Evolutionary conservation across 2,329 filamentous ascomycete genomes (phyloP).

Genomic region (Rutstroemia sp.): DNA sequence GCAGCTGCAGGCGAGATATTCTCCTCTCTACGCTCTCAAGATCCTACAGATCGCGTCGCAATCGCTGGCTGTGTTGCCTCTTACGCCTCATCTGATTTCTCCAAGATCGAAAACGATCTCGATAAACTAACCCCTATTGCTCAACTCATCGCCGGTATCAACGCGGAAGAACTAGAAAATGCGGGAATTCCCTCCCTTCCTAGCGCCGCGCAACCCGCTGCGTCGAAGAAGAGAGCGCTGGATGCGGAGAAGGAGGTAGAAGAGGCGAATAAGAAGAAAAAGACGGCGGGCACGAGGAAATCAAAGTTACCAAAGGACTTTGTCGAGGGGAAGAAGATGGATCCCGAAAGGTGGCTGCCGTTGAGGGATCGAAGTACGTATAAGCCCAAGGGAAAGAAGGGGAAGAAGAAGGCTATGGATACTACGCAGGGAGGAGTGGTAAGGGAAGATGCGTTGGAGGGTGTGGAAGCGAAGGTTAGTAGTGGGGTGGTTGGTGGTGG

Average conservation of each 20-base stretch:
- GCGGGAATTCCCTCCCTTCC: slow-evolving; percentile 53
- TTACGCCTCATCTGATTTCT: slow-evolving; percentile 54
- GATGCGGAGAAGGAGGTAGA: slow-evolving; percentile 46
- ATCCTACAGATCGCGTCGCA: slow-evolving; percentile 61
- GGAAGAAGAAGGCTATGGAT: slow-evolving; percentile 72
- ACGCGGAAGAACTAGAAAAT: slow-evolving; percentile 55
- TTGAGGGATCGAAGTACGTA: slow-evolving; percentile 84
- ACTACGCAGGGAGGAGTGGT: slow-evolving; percentile 81
- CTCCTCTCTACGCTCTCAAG: slow-evolving; percentile 56
- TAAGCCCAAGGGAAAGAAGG: slow-evolving; percentile 85
- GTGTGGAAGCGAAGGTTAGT: slow-evolving; percentile 55
- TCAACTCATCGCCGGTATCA: slow-evolving; percentile 51
- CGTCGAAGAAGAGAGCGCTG: slow-evolving; percentile 40
- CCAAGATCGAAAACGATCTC: slow-evolving; percentile 47
- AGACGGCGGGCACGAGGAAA: slow-evolving; percentile 35
- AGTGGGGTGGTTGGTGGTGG: slow-evolving; percentile 53
- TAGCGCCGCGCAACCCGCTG: slow-evolving; percentile 31
- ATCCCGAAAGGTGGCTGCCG: slow-evolving; percentile 90
- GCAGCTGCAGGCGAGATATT: slow-evolving; percentile 72
- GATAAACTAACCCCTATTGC: slow-evolving; percentile 54
- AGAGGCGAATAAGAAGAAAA: slow-evolving; percentile 30
- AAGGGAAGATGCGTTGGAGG: slow-evolving; percentile 62
- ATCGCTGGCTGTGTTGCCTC: slow-evolving; percentile 83
- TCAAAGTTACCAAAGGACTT: slow-evolving; percentile 64
- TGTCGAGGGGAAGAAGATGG: slow-evolving; percentile 70